Evolutionary conservation across 805 yeast species (phyloP), one percentile per base, ranked within the genome.

Genomic region (Lipomyces oligophaga): DNA sequence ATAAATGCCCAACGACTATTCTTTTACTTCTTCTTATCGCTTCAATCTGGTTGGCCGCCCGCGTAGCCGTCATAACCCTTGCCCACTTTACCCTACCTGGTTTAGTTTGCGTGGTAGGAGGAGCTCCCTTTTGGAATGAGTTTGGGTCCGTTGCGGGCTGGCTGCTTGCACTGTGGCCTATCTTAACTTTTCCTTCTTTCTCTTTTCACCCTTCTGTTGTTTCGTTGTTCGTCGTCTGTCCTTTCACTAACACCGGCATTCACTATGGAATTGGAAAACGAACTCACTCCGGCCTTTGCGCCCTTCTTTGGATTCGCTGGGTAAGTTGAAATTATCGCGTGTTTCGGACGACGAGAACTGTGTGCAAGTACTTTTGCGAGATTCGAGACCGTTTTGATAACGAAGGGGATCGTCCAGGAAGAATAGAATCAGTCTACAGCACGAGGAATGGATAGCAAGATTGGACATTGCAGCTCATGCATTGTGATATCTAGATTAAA

Each of bases 291-390:
- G 39, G 80, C 80, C 25, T 93, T 84, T 68, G 97, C 98, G 13
- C 97, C 98, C 51, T 93, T 93, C 67, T 81, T 93, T 64, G 98
- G 98, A 34, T 88, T 90, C 68, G 96, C 97, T 32, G 98, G 97
- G 76, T 72, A 59, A 35, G 71, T 67, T 15, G n/a, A n/a, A n/a
- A 8, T 38, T 20, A 20, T 8, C 16, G 13, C 21, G 25, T 22
- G 26, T 28, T 11, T 25, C 18, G 16, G 42, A 7, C 18, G 34
- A 15, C n/a, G n/a, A n/a, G n/a, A n/a, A n/a, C n/a, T n/a, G n/a
- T n/a, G n/a, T n/a, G n/a, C n/a, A n/a, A n/a, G n/a, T n/a, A n/a
- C n/a, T n/a, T n/a, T n/a, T n/a, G n/a, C n/a, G n/a, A n/a, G n/a
- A n/a, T n/a, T n/a, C n/a, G n/a, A n/a, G n/a, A n/a, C n/a, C n/a